Evolutionary conservation across 2,329 filamentous ascomycete species (phyloP), one percentile per base, ranked within the genome.

Genomic region (Fusarium zealandicum): DNA sequence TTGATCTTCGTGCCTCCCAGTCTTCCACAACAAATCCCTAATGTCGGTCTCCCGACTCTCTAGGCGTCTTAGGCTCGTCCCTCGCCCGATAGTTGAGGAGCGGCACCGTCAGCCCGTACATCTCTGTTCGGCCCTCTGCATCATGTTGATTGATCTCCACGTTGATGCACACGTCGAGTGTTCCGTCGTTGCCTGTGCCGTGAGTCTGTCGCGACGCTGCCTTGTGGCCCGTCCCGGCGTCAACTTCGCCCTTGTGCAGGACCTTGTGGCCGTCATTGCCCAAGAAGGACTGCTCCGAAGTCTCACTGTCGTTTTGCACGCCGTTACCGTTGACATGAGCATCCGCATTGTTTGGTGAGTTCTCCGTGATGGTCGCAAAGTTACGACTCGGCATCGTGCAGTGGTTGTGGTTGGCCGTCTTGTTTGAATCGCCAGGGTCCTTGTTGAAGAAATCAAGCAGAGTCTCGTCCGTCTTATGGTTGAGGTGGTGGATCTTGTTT

Each of bases 331-430:
- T 70, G 12, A 54, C 47, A 11, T 57, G 32, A 6, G 32, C 67
- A 39, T 35, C 66, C 2, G 42, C 36, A 49, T 80, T 80, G 66
- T 80, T 79, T 39, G 83, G 90, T n/a, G 87, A 86, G 73, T 96
- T 97, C 72, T 96, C 90, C 14, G 90, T 89, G 55, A 99, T 87
- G 35, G 90, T 88, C 67, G 93, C 93, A 82, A 91, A 99, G 72
- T 99, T 99, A 18, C 95, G 86, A 62, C 92, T 93, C 3, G 96
- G 86, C 74, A 97, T 97, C 10, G 93, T 97, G 57, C 91, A 90
- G 60, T 90, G 83, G 74, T 97, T 97, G 69, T 82, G 88, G 36
- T 78, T 78, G 1, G 87, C 83, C 4, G 89, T 90, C 76, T 93
- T 96, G 82, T 43, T 90, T 69, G 72, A 84, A 70, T 74, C 82